Evolutionary conservation across 306 rosid species (phyloP).

Genomic region (Cucumis sativus): Cucumber_9930_V3 NC_026655.2:7599001-7599500

Average conservation of each 20-base stretch:
- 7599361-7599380: conserved; percentile 21
- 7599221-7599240: conserved; percentile 24
- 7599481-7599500: conserved; percentile 87
- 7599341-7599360: conserved; percentile 9
- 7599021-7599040: conserved; percentile 71
- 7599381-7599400: conserved; percentile 83
- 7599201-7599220: conserved; percentile 34
- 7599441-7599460: conserved; percentile 69
- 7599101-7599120: conserved; percentile 22
- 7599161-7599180: conserved; percentile 53
- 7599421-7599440: not conserved
- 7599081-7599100: conserved; percentile 62
- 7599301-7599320: conserved; percentile 55
- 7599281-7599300: conserved; percentile 18
- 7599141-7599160: conserved; percentile 40
- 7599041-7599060: conserved; percentile 57
- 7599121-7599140: conserved; percentile 44
- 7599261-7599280: conserved; percentile 21
- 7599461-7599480: conserved; percentile 71
- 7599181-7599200: conserved; percentile 51
- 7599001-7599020: conserved; percentile 65
- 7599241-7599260: conserved; percentile 27
- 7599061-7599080: conserved; percentile 69
- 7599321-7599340: conserved; percentile 42
- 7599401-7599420: conserved; percentile 16